Evolutionary conservation across 176 grass and related monocot genomes (phyloP), one percentile per base, ranked within the genome.

Genomic region (Tillandsia leiboldiana): DNA sequence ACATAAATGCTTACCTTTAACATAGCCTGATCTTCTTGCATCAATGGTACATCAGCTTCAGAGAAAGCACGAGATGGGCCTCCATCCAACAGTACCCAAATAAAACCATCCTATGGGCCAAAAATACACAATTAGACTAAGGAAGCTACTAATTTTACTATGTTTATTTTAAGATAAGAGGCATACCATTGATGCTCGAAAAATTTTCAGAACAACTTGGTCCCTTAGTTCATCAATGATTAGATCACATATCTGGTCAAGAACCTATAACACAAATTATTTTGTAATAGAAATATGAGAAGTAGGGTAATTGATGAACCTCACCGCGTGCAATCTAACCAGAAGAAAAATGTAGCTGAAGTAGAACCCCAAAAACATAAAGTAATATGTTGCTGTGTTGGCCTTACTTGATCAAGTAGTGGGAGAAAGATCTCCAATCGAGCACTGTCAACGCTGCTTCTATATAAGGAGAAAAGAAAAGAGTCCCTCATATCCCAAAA

Each of bases 81-180:
- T 80, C 92, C 92, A 84, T 96, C 83, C 70, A 96, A 83, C 53
- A 91, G 65, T 67, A 96, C 82, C 88, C 92, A 89, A 79, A 87
- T 75, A 73, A 83, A 78, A 8, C 85, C 85, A 75, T 91, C 92
- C 92, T 96, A 72, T 80, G 76, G 14, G 48, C 53, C 67, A 84
- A 50, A 33, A 50, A 20, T 69, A 63, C 14, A 78, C 78, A 73
- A 61, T 75, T 18, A 68, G 48, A 51, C 59, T 70, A 80, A 82
- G 14, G 9, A 29, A 75, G 56, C 13, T n/a, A 68, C 17, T 17
- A 72, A 87, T 26, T 28, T 10, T 14, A 70, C 20, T 51, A 51
- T 69, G 49, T 56, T 67, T 14, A 51, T 65, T 18, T 51, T 73
- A 52, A 27, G 29, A 51, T 74, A 17, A 66, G 33, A 64, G 12